phyloP scores from a whole-genome alignment of 2,329 filamentous ascomycete species.

The Cladorrhinum sp. region DNA sequence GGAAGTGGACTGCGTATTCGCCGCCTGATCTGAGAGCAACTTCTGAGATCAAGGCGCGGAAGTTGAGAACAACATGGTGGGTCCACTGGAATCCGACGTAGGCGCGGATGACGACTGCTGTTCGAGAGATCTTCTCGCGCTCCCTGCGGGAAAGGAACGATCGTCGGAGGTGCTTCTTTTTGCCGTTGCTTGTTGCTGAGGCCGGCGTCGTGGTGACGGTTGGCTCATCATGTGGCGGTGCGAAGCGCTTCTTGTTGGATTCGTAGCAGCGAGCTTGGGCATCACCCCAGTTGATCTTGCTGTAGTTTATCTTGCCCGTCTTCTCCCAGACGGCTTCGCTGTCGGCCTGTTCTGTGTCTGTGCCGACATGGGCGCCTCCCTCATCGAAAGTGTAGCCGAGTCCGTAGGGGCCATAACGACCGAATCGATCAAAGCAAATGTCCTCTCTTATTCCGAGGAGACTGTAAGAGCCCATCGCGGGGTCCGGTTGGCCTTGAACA shows the following conservation, averaged over 20 bases:
- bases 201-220: constrained; percentile 3
- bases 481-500: constrained; percentile 72
- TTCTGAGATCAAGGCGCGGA: constrained; percentile 78
- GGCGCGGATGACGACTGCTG: constrained; percentile 74
- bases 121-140: constrained; percentile 53
- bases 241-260: constrained; percentile 63
- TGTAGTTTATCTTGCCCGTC: constrained; percentile 56
- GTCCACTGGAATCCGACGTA: constrained; percentile 80
- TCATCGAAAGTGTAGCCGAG: constrained; percentile 73
- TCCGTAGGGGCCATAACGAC: constrained; percentile 80
- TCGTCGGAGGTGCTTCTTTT: neutral
- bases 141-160: constrained; percentile 4
- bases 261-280: constrained; percentile 54
- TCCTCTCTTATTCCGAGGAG: constrained; percentile 72
- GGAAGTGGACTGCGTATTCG: constrained; percentile 79
- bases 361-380: constrained; percentile 69
- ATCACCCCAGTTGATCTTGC: constrained; percentile 51
- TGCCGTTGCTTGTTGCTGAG: constrained; percentile 7
- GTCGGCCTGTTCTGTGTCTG: constrained; percentile 70
- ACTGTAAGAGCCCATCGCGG: constrained; percentile 72
- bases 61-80: constrained; percentile 71
- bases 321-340: constrained; percentile 57
- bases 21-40: constrained; percentile 73
- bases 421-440: constrained; percentile 84
- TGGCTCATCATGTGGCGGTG: constrained; percentile 32